phyloP scores from a whole-genome alignment of 495 filamentous ascomycete genomes.

The Cairneyella variabilis region DNA sequence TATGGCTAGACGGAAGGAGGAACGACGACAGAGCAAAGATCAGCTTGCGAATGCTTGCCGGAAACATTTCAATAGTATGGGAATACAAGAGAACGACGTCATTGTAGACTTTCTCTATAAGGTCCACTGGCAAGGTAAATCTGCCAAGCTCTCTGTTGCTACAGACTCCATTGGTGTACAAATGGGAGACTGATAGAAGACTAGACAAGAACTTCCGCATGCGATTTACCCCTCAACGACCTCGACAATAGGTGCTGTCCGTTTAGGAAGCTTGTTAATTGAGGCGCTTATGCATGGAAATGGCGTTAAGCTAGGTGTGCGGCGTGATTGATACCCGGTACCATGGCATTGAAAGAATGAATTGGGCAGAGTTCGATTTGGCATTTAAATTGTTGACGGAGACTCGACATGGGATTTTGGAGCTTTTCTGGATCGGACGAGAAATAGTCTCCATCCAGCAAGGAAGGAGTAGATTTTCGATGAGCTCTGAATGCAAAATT shows the following conservation, averaged over 20 bases:
- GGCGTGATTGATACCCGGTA: conserved; percentile 3
- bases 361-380: no score
- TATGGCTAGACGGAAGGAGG: conserved; percentile 58
- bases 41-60: conserved; percentile 77
- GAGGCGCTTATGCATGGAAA: background rate
- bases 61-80: conserved; percentile 86
- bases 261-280: background rate
- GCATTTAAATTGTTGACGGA: no score
- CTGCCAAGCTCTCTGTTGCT: no score
- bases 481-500: no score
- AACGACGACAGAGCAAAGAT: conserved; percentile 67
- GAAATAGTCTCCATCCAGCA: no score
- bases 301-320: background rate
- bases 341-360: no score
- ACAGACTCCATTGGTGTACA: no score
- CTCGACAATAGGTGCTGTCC: conserved; percentile 11
- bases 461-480: no score
- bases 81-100: conserved; percentile 81
- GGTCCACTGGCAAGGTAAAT: conserved; percentile 56
- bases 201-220: conserved; percentile 44
- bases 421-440: no score
- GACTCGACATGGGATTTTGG: no score
- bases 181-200: no score
- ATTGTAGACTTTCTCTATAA: conserved; percentile 87
- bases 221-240: conserved; percentile 37